Conservation (phyloP, 1,284 basidiomycete genomes). For the Naganishia albida region DNA sequence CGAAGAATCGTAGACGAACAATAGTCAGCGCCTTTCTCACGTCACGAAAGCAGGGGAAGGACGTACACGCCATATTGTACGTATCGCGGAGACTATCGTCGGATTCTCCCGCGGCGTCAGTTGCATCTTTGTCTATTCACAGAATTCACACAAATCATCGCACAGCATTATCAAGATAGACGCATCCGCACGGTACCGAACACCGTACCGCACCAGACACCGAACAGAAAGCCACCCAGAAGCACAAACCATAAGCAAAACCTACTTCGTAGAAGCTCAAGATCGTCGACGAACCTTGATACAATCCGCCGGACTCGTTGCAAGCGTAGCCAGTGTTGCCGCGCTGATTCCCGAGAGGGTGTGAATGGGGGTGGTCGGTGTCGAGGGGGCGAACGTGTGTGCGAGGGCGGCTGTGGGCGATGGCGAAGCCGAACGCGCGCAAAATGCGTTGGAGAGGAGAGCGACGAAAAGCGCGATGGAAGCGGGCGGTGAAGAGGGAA, state of each 20-base stretch:
- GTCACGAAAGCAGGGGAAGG: neutral
- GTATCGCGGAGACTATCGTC: constrained; percentile 65
- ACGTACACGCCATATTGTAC: constrained; percentile 58
- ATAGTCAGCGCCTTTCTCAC: neutral
- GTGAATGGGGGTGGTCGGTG: constrained; percentile 51
- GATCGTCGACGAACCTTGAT: constrained; percentile 64
- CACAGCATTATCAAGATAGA: no score
- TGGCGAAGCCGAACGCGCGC: constrained; percentile 41
- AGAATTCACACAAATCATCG: no score
- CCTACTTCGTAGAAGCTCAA: no score
- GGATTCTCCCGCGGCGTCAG: constrained; percentile 73
- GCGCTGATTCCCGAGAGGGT: constrained; percentile 65
- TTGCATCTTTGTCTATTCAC: constrained; percentile 83
- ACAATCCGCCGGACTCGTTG: constrained; percentile 87
- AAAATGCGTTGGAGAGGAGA: neutral
- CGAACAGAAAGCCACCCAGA: neutral
- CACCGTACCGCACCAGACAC: neutral
- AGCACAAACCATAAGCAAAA: constrained; percentile 8
- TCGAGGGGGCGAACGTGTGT: constrained; percentile 45
- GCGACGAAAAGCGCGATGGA: no score
- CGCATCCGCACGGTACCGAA: no score
- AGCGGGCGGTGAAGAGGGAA: no score
- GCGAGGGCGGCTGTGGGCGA: constrained; percentile 58
- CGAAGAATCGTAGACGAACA: neutral
- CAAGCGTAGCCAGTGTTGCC: constrained; percentile 74